These are phyloP conservation scores for Anaeromyces robustus DNA, from an alignment of 192 early-diverging fungal genomes.

Conservation along the genomic window DNA sequence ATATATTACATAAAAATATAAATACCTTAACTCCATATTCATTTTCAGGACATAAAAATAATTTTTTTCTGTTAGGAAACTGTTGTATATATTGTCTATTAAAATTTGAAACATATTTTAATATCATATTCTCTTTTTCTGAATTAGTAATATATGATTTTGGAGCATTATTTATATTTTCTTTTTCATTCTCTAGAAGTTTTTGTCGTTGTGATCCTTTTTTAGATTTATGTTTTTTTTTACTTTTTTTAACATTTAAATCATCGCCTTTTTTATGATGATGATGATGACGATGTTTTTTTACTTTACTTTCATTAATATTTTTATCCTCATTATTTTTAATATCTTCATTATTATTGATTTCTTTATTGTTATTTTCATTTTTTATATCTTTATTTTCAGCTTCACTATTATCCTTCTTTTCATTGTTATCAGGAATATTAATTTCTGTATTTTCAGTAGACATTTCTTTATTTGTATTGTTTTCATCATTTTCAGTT, in stretches of 20 bases:
- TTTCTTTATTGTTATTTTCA: neutral
- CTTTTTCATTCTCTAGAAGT: neutral
- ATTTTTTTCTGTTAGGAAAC: slow-evolving; percentile 31
- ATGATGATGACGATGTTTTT: neutral
- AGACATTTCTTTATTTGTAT: too few relatives aligned
- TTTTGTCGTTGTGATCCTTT: neutral
- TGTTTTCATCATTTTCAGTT: too few relatives aligned
- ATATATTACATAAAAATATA: neutral
- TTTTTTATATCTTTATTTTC: neutral
- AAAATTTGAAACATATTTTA: slow-evolving; percentile 40
- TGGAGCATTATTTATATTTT: slow-evolving; percentile 1
- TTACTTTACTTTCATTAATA: neutral
- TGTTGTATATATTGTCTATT: slow-evolving; percentile 34
- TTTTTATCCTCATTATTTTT: neutral
- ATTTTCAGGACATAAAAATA: slow-evolving; percentile 23
- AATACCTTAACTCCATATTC: slow-evolving; percentile 35
- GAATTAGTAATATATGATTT: slow-evolving; percentile 22
- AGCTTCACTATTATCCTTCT: neutral
- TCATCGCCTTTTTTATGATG: neutral
- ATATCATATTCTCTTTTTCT: slow-evolving; percentile 21
- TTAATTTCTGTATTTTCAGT: too few relatives aligned
- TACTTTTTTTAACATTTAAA: neutral
- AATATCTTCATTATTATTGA: neutral
- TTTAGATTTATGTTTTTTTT: neutral
- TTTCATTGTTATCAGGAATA: neutral